Percentiles rank a stretch among this genome's conserved stretches.
Evolutionary conservation across 768 basidiomycete genomes (phyloP).

Genomic region (Tricholoma furcatifolium): DNA sequence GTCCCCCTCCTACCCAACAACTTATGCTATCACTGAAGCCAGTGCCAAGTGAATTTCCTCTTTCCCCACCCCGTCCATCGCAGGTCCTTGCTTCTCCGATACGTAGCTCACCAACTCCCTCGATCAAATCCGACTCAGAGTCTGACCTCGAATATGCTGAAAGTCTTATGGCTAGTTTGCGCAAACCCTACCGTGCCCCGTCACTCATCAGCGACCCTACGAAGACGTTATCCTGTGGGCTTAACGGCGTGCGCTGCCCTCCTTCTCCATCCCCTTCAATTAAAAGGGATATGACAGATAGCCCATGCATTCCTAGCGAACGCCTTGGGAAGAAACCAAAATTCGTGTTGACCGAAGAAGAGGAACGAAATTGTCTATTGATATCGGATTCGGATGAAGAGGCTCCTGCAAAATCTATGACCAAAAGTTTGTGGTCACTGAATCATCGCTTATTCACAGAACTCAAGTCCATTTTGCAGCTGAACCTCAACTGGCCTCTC

Average conservation of each 20-base stretch:
- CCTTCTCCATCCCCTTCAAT: not conserved
- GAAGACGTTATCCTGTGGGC: not conserved
- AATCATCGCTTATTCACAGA: not conserved
- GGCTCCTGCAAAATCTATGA: not conserved
- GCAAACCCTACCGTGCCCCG: not conserved
- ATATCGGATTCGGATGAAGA: not conserved
- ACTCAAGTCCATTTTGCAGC: not conserved
- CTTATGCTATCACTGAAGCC: not conserved
- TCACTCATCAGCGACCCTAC: not conserved
- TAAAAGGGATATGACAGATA: conserved; percentile 1
- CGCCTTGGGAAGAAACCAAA: not conserved
- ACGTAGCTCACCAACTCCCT: not conserved
- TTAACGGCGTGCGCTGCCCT: not conserved
- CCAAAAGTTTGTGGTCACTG: not conserved
- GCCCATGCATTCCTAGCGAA: not conserved
- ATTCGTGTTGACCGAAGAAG: not conserved
- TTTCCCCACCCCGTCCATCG: conserved; percentile 10
- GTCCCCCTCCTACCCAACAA: not conserved
- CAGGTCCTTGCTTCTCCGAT: not conserved
- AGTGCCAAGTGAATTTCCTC: conserved; percentile 7
- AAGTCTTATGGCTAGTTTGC: conserved; percentile 1
- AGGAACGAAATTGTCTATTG: not conserved
- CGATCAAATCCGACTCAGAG: conserved; percentile 7
- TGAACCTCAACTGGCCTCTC: not conserved
- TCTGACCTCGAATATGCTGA: conserved; percentile 2